A percentile compares a stretch with the other conserved stretches of the same genome.
phyloP scores from a whole-genome alignment of 2,329 filamentous ascomycete species.

The Colletotrichum horii region DNA sequence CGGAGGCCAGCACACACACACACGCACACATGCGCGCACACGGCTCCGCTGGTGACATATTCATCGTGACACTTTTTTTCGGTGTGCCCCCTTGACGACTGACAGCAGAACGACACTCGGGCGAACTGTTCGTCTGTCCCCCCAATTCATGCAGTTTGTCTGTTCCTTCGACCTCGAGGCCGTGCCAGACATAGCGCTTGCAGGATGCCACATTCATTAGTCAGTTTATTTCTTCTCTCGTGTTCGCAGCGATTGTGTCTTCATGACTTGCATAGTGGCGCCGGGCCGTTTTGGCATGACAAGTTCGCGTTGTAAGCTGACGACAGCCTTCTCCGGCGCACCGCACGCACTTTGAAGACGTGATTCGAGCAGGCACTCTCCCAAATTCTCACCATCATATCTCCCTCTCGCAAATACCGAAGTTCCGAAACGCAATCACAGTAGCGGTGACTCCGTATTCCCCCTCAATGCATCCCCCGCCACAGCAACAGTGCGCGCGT shows the following conservation, averaged over 20 bases:
- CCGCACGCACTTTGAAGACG: not conserved
- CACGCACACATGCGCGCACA: not conserved
- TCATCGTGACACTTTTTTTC: not conserved
- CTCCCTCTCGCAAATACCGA: not conserved
- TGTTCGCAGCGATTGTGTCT: not conserved
- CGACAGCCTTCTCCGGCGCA: not conserved
- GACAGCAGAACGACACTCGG: not conserved
- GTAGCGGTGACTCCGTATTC: not conserved
- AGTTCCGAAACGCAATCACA: not conserved
- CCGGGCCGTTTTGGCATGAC: not conserved
- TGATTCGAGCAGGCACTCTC: not conserved
- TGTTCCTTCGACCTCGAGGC: not conserved
- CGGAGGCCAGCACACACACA: not conserved
- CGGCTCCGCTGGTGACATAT: conserved; percentile 4
- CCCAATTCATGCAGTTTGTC: not conserved
- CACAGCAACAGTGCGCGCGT: not conserved
- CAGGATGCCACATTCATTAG: not conserved
- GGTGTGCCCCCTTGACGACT: not conserved
- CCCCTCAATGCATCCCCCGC: not conserved
- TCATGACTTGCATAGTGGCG: not conserved
- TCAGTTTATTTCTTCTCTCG: not conserved
- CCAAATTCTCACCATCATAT: not conserved
- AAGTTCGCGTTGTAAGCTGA: not conserved
- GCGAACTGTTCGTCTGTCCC: not conserved
- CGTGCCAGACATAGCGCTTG: not conserved